Evolutionary conservation across 2,329 filamentous ascomycete species (phyloP).

Genomic region (Corynespora cassiicola): DNA sequence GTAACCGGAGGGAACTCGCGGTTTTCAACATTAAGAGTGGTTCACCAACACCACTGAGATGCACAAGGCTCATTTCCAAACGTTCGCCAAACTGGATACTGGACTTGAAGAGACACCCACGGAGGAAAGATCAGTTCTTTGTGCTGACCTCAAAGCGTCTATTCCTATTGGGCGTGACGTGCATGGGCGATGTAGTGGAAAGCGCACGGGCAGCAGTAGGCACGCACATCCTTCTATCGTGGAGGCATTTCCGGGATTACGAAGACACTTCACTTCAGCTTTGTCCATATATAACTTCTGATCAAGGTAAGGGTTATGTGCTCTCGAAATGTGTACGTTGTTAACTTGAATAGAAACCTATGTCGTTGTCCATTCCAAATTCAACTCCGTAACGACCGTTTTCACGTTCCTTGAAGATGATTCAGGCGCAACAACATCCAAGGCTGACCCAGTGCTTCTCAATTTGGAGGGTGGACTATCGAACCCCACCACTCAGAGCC

Average conservation of each 20-base stretch:
- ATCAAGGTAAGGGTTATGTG: conserved; percentile 34
- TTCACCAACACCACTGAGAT: conserved; percentile 23
- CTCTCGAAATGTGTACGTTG: neutral
- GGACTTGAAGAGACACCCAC: conserved; percentile 59
- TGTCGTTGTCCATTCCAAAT: conserved; percentile 42
- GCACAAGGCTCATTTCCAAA: conserved; percentile 29
- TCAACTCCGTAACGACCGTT: conserved; percentile 31
- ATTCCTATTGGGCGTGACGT: conserved; percentile 55
- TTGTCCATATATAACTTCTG: conserved; percentile 27
- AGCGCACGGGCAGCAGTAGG: conserved; percentile 26
- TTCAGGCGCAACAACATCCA: conserved; percentile 15
- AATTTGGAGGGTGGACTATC: conserved; percentile 13
- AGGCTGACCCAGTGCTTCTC: conserved; percentile 34
- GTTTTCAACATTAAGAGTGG: conserved; percentile 43
- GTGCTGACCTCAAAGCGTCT: conserved; percentile 64
- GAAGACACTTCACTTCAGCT: conserved; percentile 60
- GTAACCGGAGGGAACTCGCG: conserved; percentile 51
- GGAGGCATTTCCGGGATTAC: conserved; percentile 61
- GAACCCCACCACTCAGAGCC: conserved; percentile 5
- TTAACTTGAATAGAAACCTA: conserved; percentile 31
- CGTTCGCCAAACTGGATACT: conserved; percentile 59
- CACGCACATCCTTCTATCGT: conserved; percentile 51
- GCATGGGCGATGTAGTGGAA: conserved; percentile 28
- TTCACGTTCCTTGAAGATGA: conserved; percentile 30
- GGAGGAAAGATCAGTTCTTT: conserved; percentile 59